Conservation (phyloP, 2,329 filamentous ascomycete species). For the Colletotrichum sansevieriae region DNA sequence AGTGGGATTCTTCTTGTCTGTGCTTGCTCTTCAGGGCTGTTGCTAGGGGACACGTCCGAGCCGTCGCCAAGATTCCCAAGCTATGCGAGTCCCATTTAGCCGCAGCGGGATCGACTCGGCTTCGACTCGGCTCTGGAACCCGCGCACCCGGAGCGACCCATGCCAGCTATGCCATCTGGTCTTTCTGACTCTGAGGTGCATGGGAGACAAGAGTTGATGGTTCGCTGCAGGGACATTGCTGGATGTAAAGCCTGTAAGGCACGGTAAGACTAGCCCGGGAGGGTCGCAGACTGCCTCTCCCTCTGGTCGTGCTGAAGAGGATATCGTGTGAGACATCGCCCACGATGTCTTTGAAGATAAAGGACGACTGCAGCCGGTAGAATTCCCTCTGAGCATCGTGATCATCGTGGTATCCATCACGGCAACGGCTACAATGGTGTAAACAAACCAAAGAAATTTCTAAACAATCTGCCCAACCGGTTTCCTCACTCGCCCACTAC, state of each 20-base stretch:
- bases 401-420: background rate
- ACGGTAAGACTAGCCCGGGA: slow-evolving; percentile 18
- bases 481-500: slow-evolving; percentile 9
- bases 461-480: slow-evolving; percentile 35
- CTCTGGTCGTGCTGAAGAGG: background rate
- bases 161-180: slow-evolving; percentile 21
- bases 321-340: background rate
- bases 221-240: slow-evolving; percentile 17
- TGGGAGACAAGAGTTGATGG: slow-evolving; percentile 18
- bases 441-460: slow-evolving; percentile 26
- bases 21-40: slow-evolving; percentile 24
- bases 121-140: slow-evolving; percentile 32
- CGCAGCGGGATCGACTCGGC: slow-evolving; percentile 36
- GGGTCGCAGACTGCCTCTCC: background rate
- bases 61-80: slow-evolving; percentile 12
- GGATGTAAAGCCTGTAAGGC: slow-evolving; percentile 3
- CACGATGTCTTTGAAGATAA: background rate
- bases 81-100: slow-evolving; percentile 8
- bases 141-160: slow-evolving; percentile 31
- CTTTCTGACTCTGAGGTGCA: background rate
- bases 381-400: slow-evolving; percentile 4
- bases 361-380: background rate
- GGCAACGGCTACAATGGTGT: slow-evolving; percentile 3
- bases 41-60: slow-evolving; percentile 27
- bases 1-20: slow-evolving; percentile 3